phyloP scores from a whole-genome alignment of 73 alveolate species.

The Uronychia binucleata region DNA sequence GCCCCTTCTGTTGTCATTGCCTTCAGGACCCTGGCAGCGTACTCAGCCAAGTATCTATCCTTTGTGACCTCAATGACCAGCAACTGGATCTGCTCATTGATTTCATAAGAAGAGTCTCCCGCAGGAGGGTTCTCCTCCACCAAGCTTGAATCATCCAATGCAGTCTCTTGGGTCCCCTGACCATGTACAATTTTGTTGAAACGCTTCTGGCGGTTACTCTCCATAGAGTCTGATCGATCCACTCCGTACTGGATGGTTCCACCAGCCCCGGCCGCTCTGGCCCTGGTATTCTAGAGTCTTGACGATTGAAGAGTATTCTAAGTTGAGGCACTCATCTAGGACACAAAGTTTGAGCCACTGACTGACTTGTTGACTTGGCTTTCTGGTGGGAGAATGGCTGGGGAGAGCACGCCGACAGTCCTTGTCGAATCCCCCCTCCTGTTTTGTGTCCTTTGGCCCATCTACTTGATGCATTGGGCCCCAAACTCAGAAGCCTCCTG shows the following conservation, averaged over 20 bases:
- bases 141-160: neutral
- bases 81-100: neutral
- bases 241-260: neutral
- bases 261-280: neutral
- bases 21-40: neutral
- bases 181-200: neutral
- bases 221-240: neutral
- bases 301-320: neutral
- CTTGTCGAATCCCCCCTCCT: neutral
- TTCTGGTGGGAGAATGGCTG: too few relatives aligned
- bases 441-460: too few relatives aligned
- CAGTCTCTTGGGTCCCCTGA: neutral
- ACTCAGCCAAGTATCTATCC: neutral
- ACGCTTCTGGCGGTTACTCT: neutral
- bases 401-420: neutral
- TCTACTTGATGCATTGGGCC: too few relatives aligned
- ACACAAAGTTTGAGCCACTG: too few relatives aligned
- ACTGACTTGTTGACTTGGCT: too few relatives aligned
- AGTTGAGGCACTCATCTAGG: too few relatives aligned
- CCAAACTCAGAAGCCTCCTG: too few relatives aligned
- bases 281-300: neutral
- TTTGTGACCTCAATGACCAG: neutral
- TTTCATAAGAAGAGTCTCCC: neutral
- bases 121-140: neutral
- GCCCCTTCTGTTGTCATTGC: neutral